A percentile compares a stretch with the other conserved stretches of the same genome.
Evolutionary conservation across 192 early-diverging fungal genomes (phyloP).

Genomic region (Coemansia sp.): DNA sequence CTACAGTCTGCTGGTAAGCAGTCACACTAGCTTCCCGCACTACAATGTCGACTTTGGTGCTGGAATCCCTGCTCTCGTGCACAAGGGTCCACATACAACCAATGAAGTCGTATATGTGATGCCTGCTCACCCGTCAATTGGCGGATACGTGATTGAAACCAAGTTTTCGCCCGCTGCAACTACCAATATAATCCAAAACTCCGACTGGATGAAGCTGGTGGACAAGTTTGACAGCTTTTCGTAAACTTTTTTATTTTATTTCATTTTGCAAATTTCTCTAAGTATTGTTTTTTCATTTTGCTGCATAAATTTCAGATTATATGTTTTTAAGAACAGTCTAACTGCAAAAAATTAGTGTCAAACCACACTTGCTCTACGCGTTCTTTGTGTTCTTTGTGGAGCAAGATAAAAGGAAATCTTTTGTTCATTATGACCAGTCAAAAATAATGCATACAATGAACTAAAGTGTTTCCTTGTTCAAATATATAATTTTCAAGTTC

Average conservation of each 20-base stretch:
- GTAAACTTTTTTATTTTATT: neutral
- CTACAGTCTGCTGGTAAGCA: constrained; percentile 5
- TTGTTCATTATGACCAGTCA: too few species aligned
- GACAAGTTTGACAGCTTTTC: neutral
- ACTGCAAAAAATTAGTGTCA: too few species aligned
- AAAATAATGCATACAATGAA: too few species aligned
- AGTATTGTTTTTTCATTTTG: too few species aligned
- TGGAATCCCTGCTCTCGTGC: constrained; percentile 1
- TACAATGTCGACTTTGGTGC: constrained; percentile 31
- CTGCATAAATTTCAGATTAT: too few species aligned
- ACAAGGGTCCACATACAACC: neutral
- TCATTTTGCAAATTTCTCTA: neutral
- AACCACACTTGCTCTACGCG: too few species aligned
- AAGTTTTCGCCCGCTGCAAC: neutral
- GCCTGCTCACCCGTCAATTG: neutral
- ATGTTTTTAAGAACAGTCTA: too few species aligned
- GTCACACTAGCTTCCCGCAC: constrained; percentile 17
- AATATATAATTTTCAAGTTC: too few species aligned
- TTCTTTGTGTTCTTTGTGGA: too few species aligned
- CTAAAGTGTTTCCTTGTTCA: too few species aligned
- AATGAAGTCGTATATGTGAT: neutral
- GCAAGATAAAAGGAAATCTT: too few species aligned
- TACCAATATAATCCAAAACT: neutral
- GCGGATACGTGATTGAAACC: neutral
- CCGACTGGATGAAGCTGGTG: constrained; percentile 4